Evolutionary conservation across 257 asterid species (phyloP), one percentile per base, ranked within the genome.

Genomic region (Solanum tarapatanum): DNA sequence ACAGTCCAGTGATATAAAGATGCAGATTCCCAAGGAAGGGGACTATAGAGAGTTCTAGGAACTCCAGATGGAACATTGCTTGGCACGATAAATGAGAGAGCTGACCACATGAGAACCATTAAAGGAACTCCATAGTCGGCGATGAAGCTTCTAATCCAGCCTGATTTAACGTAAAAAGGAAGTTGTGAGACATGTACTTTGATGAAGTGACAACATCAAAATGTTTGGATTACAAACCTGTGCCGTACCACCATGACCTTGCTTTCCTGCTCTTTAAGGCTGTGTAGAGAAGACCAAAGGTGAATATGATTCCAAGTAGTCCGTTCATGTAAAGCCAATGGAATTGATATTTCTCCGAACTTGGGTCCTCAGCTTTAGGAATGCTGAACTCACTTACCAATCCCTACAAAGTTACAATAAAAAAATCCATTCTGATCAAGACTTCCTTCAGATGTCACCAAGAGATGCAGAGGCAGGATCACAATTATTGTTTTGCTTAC

Each of bases 121-220:
- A 86, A n/a, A 72, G 88, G 88, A 35, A 86, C 85, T 28, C 88
- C 88, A 74, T 86, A 86, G 69, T 75, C 85, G 1, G 88, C 88
- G 1, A 86, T 86, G 51, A 86, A 55, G 35, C 88, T 80, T 37
- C 88, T 58, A 3, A 55, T 37, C 66, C 84, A 19, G 33, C 85
- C 88, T 86, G 32, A 86, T 43, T 1, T 80, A 24, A 43, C 2
- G 11, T 43, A 13, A 41, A 43, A 43, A 12, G 36, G 0, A 8
- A 41, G 66, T 7, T 43, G 37, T 43, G 17, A 80, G 17, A 80
- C 26, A 3, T 17, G 8, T 26, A 80, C n/a, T 45, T 28, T 28
- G 6, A 45, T 80, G 5, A 80, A 80, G 41, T 45, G 68, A 45
- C 26, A 16, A 16, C 41, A 45, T 17, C 45, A 21, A 74, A 74